Base-by-base conservation (phyloP, 805 yeast species). In the Candida broadrunensis region DNA sequence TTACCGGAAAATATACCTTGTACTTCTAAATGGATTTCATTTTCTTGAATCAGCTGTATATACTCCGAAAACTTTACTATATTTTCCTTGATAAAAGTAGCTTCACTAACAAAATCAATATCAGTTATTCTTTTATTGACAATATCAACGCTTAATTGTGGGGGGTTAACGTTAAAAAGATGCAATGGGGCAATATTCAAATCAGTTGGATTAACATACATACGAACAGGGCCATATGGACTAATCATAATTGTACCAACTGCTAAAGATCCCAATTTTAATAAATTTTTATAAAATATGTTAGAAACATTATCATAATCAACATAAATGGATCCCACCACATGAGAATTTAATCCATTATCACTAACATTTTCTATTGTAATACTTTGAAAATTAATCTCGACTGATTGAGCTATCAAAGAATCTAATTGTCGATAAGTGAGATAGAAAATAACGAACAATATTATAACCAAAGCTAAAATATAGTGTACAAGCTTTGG, bases 331-430 rank as follows among this genome's bases (percentile, higher is more conserved):
- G 54, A 37, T 3, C 63, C 65, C 4, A 47, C 43, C 14, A 66
- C 57, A 37, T 57, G 62, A 16, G 62, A 48, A 17, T 55, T 49
- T 5, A 64, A 34, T 2, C 73, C 73, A 5, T 38, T 35, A 14
- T 54, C 55, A 23, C 52, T 51, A 18, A 63, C 39, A 11, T 46
- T 46, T 3, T 51, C 35, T 5, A 65, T 42, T 3, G 65, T 49
- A 4, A 64, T 44, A 15, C 54, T 49, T 20, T 60, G 52, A 1
- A 63, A 30, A 18, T 55, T 46, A 12, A 61, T 45, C 14, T 44
- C 47, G 11, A 62, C 44, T 2, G 66, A 54, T 38, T 51, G 47
- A 23, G 43, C 38, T n/a, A 53, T 35, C 7, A 55, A 36, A 5
- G 33, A 35, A 26, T 50, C 50, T 20, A 49, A 33, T 21, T 44